A percentile compares a stretch with the other conserved stretches of the same genome.
Evolutionary conservation across 192 early-diverging fungal species (phyloP).

Genomic region (Tieghemiomyces parasiticus): DNA sequence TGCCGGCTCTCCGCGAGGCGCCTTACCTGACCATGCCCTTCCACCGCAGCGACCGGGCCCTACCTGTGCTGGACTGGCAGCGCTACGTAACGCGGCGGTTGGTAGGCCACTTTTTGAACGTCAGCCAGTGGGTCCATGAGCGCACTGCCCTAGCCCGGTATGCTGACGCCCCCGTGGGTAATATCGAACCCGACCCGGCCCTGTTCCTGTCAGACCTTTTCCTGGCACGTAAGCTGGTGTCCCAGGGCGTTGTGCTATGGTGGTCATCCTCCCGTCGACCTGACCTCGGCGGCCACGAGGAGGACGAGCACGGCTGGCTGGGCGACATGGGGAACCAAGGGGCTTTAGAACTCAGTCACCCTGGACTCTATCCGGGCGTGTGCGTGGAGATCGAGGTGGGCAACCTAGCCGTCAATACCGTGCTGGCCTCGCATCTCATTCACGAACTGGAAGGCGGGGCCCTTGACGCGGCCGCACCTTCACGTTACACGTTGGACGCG

Average conservation of each 20-base stretch:
- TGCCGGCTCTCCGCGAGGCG: slow-evolving; percentile 44
- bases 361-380: slow-evolving; percentile 64
- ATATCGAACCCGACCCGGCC: slow-evolving; percentile 67
- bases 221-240: slow-evolving; percentile 62
- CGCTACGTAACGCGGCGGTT: slow-evolving; percentile 47
- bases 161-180: slow-evolving; percentile 78
- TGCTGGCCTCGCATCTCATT: slow-evolving; percentile 59
- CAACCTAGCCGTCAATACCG: slow-evolving; percentile 69
- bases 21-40: slow-evolving; percentile 55
- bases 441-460: slow-evolving; percentile 60
- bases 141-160: slow-evolving; percentile 62
- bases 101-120: slow-evolving; percentile 56
- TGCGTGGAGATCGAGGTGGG: slow-evolving; percentile 72
- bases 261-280: slow-evolving; percentile 66
- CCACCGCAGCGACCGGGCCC: slow-evolving; percentile 47
- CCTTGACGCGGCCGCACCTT: not conserved
- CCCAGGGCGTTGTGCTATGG: slow-evolving; percentile 81
- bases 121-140: slow-evolving; percentile 59
- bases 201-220: slow-evolving; percentile 72
- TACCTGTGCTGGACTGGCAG: slow-evolving; percentile 83
- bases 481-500: too few species aligned
- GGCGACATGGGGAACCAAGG: slow-evolving; percentile 34
- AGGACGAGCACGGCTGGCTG: slow-evolving; percentile 52
- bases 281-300: slow-evolving; percentile 75
- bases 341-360: slow-evolving; percentile 61